A percentile compares a stretch with the other conserved stretches of the same genome.
These are phyloP conservation scores for Chlorella sp. DNA, from an alignment of 139 green algal genomes.

Conservation along the genomic window DNA sequence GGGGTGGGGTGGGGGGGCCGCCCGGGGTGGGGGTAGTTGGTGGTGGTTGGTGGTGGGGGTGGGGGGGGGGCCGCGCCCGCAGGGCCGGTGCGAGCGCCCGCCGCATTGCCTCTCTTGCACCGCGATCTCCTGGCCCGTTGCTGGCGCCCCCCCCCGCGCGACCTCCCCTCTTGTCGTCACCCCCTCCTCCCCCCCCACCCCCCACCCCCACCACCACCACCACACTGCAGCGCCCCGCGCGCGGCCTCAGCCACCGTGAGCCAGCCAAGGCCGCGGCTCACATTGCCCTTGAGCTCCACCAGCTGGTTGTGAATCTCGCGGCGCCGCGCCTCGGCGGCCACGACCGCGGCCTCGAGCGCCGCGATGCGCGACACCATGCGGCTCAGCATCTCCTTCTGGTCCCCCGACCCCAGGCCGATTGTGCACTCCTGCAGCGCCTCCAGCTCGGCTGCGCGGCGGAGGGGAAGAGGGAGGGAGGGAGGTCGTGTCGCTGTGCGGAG, in stretches of 20 bases:
- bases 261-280: slow-evolving; percentile 29
- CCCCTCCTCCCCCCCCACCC: too few species aligned
- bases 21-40: too few species aligned
- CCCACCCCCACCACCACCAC: too few species aligned
- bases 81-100: too few species aligned
- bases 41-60: too few species aligned
- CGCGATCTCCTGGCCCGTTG: too few species aligned
- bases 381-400: slow-evolving; percentile 71
- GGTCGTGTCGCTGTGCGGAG: background rate
- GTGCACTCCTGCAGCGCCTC: slow-evolving; percentile 67
- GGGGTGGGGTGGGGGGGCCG: background rate
- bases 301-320: slow-evolving; percentile 86
- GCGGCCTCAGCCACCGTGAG: too few species aligned
- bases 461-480: background rate
- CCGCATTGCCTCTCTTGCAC: too few species aligned
- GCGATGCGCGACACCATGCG: slow-evolving; percentile 72
- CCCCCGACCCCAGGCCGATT: slow-evolving; percentile 56
- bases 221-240: too few species aligned
- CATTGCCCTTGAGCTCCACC: slow-evolving; percentile 84
- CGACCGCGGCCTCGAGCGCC: slow-evolving; percentile 65
- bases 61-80: too few species aligned
- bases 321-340: slow-evolving; percentile 55
- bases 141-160: too few species aligned
- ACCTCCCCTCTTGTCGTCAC: too few species aligned
- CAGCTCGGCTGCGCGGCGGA: slow-evolving; percentile 61